Evolutionary conservation across 176 grass and related monocot species (phyloP).

Genomic region (Rhynchospora breviuscula): DNA sequence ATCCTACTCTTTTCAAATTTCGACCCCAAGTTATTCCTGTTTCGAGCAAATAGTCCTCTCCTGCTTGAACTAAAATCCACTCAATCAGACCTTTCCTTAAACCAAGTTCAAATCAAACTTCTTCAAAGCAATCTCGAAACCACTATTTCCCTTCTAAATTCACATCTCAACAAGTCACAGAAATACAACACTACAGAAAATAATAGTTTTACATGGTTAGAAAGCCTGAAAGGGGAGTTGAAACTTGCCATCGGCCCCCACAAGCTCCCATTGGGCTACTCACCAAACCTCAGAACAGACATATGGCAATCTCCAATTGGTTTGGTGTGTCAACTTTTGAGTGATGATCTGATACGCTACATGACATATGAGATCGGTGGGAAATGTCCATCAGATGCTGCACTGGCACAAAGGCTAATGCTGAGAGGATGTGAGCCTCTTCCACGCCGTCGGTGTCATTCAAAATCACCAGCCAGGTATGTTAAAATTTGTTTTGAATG

Average conservation of each 20-base stretch:
- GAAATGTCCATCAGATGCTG: slow-evolving; percentile 32
- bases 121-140: slow-evolving; percentile 20
- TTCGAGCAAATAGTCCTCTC: not conserved
- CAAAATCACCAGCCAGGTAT: slow-evolving; percentile 11
- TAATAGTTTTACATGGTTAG: slow-evolving; percentile 4
- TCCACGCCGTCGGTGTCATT: slow-evolving; percentile 27
- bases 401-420: slow-evolving; percentile 34
- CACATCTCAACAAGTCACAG: slow-evolving; percentile 14
- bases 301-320: slow-evolving; percentile 30
- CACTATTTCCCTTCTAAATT: slow-evolving; percentile 15
- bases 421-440: slow-evolving; percentile 34
- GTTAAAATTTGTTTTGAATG: not conserved
- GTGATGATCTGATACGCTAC: slow-evolving; percentile 25
- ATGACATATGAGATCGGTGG: slow-evolving; percentile 23
- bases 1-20: slow-evolving; percentile 41
- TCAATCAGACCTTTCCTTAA: slow-evolving; percentile 10
- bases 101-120: slow-evolving; percentile 20
- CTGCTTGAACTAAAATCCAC: slow-evolving; percentile 17
- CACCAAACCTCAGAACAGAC: slow-evolving; percentile 31
- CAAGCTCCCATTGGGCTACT: slow-evolving; percentile 42
- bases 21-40: not conserved
- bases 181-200: not conserved
- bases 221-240: slow-evolving; percentile 29
- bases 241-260: slow-evolving; percentile 41
- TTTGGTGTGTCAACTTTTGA: slow-evolving; percentile 21